These are phyloP conservation scores for Hanseniaspora guilliermondii DNA, from an alignment of 805 yeast genomes.

Conservation along the genomic window DNA sequence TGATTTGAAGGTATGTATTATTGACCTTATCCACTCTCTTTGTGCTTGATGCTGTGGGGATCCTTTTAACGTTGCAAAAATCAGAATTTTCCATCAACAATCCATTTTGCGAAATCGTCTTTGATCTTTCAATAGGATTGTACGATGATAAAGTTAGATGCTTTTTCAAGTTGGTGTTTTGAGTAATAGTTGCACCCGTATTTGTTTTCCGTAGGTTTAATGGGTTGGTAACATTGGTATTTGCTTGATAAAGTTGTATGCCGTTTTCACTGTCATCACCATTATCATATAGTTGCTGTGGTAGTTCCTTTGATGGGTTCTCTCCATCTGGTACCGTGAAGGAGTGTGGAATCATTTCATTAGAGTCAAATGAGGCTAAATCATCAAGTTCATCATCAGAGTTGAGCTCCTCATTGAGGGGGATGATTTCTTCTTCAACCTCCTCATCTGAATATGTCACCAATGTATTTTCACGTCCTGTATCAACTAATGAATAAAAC, in stretches of 20 bases:
- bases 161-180: slow-evolving; percentile 15
- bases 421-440: neutral
- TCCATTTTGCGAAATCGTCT: slow-evolving; percentile 23
- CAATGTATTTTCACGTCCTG: neutral
- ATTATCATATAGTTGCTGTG: slow-evolving; percentile 24
- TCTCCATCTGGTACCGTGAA: neutral
- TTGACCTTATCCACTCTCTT: slow-evolving; percentile 1
- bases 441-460: neutral
- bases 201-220: slow-evolving; percentile 1
- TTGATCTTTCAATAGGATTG: slow-evolving; percentile 23
- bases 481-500: slow-evolving; percentile 23
- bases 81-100: slow-evolving; percentile 16
- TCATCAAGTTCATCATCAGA: slow-evolving; percentile 10
- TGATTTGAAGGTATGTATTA: neutral
- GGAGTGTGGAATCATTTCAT: neutral
- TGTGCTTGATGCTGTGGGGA: neutral
- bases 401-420: neutral
- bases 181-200: slow-evolving; percentile 6
- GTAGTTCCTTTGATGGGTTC: slow-evolving; percentile 1
- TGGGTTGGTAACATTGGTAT: slow-evolving; percentile 10
- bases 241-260: slow-evolving; percentile 11
- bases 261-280: slow-evolving; percentile 15
- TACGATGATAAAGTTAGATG: slow-evolving; percentile 18
- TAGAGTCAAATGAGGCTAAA: slow-evolving; percentile 1
- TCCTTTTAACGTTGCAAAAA: slow-evolving; percentile 15